Percentiles rank a stretch among this genome's conserved stretches.
phyloP scores from a whole-genome alignment of 225 moss, liverwort and hornwort species.

The Pseudisothecium myosuroides region DNA sequence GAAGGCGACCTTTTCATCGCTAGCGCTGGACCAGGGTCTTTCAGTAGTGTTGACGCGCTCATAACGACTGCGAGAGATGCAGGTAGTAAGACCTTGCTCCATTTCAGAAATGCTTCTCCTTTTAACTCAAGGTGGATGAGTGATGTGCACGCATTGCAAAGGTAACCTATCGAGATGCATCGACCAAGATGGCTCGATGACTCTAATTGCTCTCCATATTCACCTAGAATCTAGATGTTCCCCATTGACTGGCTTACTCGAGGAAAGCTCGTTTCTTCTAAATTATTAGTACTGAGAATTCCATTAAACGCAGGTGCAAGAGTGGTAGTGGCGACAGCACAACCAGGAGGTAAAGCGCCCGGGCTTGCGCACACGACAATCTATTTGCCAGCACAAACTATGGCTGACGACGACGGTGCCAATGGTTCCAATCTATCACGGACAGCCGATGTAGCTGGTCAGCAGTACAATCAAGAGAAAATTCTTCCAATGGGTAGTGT shows the following conservation, averaged over 20 bases:
- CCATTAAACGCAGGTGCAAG: conserved; percentile 43
- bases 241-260: neutral
- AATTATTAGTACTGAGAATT: neutral
- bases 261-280: neutral
- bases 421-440: neutral
- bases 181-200: neutral
- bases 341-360: conserved; percentile 65
- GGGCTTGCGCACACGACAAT: conserved; percentile 43
- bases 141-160: neutral
- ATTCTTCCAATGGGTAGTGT: conserved; percentile 94
- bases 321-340: conserved; percentile 70
- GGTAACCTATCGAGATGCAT: neutral
- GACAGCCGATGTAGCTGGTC: neutral
- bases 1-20: conserved; percentile 70
- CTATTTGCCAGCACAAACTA: conserved; percentile 73
- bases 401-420: conserved; percentile 45
- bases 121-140: neutral
- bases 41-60: conserved; percentile 76
- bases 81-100: neutral
- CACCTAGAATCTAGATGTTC: neutral
- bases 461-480: conserved; percentile 40
- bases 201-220: neutral
- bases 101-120: neutral
- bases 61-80: conserved; percentile 63
- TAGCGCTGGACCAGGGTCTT: conserved; percentile 86